Percentiles rank a stretch among this genome's conserved stretches.
phyloP scores from a whole-genome alignment of 73 alveolate species.

The Symbiodinium pilosum region DNA sequence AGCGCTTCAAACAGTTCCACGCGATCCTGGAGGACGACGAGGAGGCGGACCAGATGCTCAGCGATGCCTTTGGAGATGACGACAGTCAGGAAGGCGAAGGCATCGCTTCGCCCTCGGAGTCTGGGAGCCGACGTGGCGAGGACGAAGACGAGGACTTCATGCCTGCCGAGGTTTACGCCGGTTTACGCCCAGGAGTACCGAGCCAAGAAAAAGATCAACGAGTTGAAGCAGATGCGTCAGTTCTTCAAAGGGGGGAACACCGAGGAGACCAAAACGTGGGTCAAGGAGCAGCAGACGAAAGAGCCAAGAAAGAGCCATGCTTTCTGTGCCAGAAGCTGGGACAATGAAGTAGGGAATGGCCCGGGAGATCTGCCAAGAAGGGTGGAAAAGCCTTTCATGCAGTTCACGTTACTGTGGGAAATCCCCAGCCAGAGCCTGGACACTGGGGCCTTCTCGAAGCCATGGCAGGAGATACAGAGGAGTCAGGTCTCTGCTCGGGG shows the following conservation, averaged over 20 bases:
- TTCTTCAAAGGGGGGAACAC: background rate
- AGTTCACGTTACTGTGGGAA: background rate
- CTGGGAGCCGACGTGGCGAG: background rate
- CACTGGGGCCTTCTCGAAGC: background rate
- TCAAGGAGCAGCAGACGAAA: conserved; percentile 32
- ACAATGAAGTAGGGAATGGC: conserved; percentile 33
- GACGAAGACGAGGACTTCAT: background rate
- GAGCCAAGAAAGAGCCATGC: conserved; percentile 20
- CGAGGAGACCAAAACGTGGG: conserved; percentile 14
- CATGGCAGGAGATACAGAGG: background rate
- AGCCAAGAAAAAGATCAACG: background rate
- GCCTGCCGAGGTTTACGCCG: conserved; percentile 24
- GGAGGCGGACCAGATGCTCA: too few relatives aligned
- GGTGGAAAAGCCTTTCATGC: background rate
- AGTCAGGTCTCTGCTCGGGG: background rate
- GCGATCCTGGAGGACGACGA: background rate
- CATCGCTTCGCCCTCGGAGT: too few relatives aligned
- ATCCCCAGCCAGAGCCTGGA: background rate
- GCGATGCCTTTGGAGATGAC: background rate
- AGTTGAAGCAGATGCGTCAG: conserved; percentile 43
- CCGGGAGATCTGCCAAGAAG: background rate
- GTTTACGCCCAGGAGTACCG: conserved; percentile 46
- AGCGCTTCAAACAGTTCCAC: background rate
- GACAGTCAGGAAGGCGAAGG: background rate
- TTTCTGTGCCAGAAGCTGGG: conserved; percentile 4